A percentile compares a stretch with the other conserved stretches of the same genome.
These are phyloP conservation scores for Chrysoporthe puriensis DNA, from an alignment of 2,329 filamentous ascomycete species.

Conservation along the genomic window DNA sequence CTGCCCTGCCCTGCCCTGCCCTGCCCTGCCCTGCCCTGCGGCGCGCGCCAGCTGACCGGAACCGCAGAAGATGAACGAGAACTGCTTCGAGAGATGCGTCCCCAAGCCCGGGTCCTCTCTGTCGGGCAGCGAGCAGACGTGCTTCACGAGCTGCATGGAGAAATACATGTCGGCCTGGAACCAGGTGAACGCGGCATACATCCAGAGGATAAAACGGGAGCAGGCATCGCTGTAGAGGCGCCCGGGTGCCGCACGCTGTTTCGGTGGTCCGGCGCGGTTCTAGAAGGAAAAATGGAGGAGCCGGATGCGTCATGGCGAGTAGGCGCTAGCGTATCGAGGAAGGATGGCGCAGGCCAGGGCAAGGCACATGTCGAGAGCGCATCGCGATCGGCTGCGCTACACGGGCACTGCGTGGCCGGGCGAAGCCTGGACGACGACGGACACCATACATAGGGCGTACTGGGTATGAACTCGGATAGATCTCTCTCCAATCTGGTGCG, in stretches of 20 bases:
- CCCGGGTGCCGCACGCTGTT: slow-evolving; percentile 37
- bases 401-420: not conserved
- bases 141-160: slow-evolving; percentile 78
- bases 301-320: not conserved
- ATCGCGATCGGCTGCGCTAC: not conserved
- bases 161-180: slow-evolving; percentile 87
- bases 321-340: not conserved
- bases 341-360: not conserved
- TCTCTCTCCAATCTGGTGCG: slow-evolving; percentile 8
- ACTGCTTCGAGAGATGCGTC: slow-evolving; percentile 80
- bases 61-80: slow-evolving; percentile 74
- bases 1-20: not conserved
- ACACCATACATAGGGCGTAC: not conserved
- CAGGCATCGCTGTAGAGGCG: slow-evolving; percentile 10
- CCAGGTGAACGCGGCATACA: slow-evolving; percentile 69
- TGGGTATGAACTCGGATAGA: not conserved
- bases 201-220: slow-evolving; percentile 65
- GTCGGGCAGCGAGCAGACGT: slow-evolving; percentile 69
- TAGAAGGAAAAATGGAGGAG: not conserved
- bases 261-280: not conserved
- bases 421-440: not conserved
- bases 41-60: slow-evolving; percentile 19
- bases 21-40: not conserved
- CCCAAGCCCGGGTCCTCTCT: slow-evolving; percentile 70
- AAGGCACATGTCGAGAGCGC: not conserved